Evolutionary conservation across 2,329 filamentous ascomycete genomes (phyloP), one percentile per base, ranked within the genome.

Genomic region (Microdochium paspali): DNA sequence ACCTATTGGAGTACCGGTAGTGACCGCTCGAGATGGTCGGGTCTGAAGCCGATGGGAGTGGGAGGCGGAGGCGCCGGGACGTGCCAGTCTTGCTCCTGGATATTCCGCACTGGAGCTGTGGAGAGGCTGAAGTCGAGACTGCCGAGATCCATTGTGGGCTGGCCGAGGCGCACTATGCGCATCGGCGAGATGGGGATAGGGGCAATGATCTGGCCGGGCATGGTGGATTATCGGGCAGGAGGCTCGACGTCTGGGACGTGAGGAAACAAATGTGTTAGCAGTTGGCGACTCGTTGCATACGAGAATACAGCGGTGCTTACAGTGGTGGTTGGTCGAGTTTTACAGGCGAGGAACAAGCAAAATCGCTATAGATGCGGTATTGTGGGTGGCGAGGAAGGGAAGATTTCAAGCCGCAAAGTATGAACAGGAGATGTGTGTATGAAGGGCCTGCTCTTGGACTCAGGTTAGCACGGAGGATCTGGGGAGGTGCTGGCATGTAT

Each of bases 31-130:
- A 78, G 80, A 59, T 76, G 70, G 49, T 82, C 77, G 23, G 66
- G 62, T 25, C 76, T 72, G 58, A 81, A 82, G 64, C 76, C 77
- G 58, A 84, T 76, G 7, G 80, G 80, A 54, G 76, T 81, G 12
- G 80, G 79, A 20, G 80, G 80, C 12, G 80, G 80, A 35, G 80
- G 77, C 13, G 80, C 79, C n/a, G 80, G 80, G 20, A 82, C 79
- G 26, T 72, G 70, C 66, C 82, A 84, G 62, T 83, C 79, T 49
- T 76, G 67, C 56, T 80, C 74, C 52, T 69, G 69, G 55, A 79
- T 77, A 53, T 68, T 66, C 53, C 71, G 74, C 51, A 71, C 66
- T 1, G 76, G 74, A 2, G 71, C 69, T 50, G 69, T 67, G 40
- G 66, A 58, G 42, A 80, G 66, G 32, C 72, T 74, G 30, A 72